Percentiles rank a stretch among this genome's conserved stretches.
These are phyloP conservation scores for Hypocrella siamensis DNA, from an alignment of 2,329 filamentous ascomycete species.

Conservation along the genomic window DNA sequence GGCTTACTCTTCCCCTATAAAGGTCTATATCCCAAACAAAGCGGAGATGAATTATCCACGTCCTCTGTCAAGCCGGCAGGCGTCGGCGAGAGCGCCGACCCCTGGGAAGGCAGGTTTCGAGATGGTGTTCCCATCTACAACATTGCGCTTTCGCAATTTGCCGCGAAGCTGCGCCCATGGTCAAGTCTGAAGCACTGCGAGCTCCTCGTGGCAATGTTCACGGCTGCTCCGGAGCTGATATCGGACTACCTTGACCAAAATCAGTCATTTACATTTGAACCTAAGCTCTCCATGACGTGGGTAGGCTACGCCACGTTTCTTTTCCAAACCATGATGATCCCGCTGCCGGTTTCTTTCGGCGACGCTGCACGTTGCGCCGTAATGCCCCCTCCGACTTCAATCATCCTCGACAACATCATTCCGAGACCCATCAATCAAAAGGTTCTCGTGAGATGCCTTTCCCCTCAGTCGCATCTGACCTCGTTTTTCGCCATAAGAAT, in stretches of 20 bases:
- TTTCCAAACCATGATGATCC: slow-evolving; percentile 63
- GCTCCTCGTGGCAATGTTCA: slow-evolving; percentile 66
- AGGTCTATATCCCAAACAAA: slow-evolving; percentile 72
- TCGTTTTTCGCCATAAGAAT: slow-evolving; percentile 75
- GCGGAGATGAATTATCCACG: slow-evolving; percentile 28
- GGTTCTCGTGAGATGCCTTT: slow-evolving; percentile 62
- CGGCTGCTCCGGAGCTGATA: slow-evolving; percentile 68
- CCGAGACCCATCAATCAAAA: slow-evolving; percentile 72
- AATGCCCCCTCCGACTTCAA: slow-evolving; percentile 61
- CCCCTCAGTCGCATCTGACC: slow-evolving; percentile 61
- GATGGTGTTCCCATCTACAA: slow-evolving; percentile 63
- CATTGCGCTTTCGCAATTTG: slow-evolving; percentile 60
- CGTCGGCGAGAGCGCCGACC: slow-evolving; percentile 38
- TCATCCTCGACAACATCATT: slow-evolving; percentile 74
- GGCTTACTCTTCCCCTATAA: slow-evolving; percentile 63
- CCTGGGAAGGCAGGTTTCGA: slow-evolving; percentile 53
- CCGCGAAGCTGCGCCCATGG: slow-evolving; percentile 68
- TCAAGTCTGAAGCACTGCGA: slow-evolving; percentile 68
- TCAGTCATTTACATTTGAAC: slow-evolving; percentile 70
- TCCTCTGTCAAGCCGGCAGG: slow-evolving; percentile 13
- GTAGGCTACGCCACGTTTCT: slow-evolving; percentile 84
- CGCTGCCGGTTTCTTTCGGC: slow-evolving; percentile 59
- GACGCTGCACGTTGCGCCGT: slow-evolving; percentile 42
- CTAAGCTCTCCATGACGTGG: slow-evolving; percentile 87
- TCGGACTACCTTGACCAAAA: slow-evolving; percentile 77